phyloP scores from a whole-genome alignment of 306 rosid species.

The Rubus idaeus region DNA sequence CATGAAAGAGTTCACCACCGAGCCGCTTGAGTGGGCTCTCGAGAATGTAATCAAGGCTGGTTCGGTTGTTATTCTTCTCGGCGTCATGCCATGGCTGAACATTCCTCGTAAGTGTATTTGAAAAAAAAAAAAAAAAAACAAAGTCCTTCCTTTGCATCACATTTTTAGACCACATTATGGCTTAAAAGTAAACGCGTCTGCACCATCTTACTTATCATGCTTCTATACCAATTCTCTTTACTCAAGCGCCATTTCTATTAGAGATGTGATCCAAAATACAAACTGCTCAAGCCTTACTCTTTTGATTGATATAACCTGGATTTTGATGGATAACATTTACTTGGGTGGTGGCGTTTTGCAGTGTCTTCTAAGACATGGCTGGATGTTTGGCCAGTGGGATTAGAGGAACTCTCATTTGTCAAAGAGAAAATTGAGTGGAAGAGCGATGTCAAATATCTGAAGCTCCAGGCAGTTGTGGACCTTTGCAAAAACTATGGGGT shows the following conservation, averaged over 20 bases:
- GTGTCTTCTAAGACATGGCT: slow-evolving; percentile 45
- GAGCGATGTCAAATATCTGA: slow-evolving; percentile 42
- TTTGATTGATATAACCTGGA: not conserved
- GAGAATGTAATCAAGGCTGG: slow-evolving; percentile 41
- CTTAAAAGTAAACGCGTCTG: not conserved
- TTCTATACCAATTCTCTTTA: not conserved
- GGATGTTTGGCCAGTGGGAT: slow-evolving; percentile 46
- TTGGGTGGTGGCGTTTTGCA: slow-evolving; percentile 4
- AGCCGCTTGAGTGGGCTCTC: slow-evolving; percentile 49
- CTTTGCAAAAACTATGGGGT: slow-evolving; percentile 55
- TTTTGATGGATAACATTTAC: not conserved
- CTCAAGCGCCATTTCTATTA: not conserved
- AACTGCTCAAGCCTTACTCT: not conserved
- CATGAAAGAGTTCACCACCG: slow-evolving; percentile 47
- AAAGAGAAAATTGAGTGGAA: slow-evolving; percentile 27
- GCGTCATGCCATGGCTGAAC: slow-evolving; percentile 64
- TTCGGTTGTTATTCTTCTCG: slow-evolving; percentile 50
- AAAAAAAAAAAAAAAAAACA: too few species aligned
- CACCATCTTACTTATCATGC: not conserved
- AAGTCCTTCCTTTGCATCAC: too few species aligned
- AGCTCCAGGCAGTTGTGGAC: slow-evolving; percentile 38
- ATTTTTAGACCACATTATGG: not conserved
- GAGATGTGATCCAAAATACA: not conserved
- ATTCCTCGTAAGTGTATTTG: slow-evolving; percentile 36
- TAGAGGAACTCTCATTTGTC: slow-evolving; percentile 28